Conservation (phyloP, 1,139 yeast genomes). For the Pneumocystis wakefieldiae region DNA sequence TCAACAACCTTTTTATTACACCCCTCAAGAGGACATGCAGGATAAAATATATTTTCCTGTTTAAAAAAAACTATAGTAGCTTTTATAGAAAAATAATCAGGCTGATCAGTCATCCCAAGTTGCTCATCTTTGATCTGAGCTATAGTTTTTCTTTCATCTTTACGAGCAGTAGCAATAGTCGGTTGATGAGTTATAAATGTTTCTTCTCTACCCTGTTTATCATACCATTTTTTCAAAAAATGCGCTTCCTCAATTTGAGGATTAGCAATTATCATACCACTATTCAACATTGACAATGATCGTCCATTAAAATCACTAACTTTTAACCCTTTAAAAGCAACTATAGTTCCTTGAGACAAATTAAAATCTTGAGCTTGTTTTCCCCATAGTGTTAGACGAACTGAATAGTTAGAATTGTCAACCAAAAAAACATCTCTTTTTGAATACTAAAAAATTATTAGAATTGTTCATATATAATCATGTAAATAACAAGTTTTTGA, state of each 20-base stretch:
- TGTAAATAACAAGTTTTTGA: slow-evolving; percentile 42
- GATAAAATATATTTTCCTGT: slow-evolving; percentile 67
- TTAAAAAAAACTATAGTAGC: slow-evolving; percentile 60
- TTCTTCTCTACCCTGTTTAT: slow-evolving; percentile 45
- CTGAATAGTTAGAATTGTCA: slow-evolving; percentile 66
- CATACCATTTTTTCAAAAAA: slow-evolving; percentile 88
- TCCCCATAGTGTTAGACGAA: slow-evolving; percentile 82
- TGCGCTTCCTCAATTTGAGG: slow-evolving; percentile 87
- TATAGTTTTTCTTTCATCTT: slow-evolving; percentile 35
- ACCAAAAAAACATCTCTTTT: slow-evolving; percentile 80
- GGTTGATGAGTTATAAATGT: slow-evolving; percentile 13
- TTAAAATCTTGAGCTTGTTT: slow-evolving; percentile 61
- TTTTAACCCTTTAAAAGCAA: slow-evolving; percentile 83
- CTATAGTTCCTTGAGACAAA: slow-evolving; percentile 61
- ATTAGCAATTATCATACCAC: slow-evolving; percentile 58
- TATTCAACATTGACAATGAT: slow-evolving; percentile 62
- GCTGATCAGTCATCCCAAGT: slow-evolving; percentile 49
- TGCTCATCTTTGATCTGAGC: slow-evolving; percentile 52
- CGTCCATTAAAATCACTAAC: slow-evolving; percentile 84
- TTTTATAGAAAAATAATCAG: slow-evolving; percentile 62
- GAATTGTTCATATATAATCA: background rate
- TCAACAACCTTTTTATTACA: slow-evolving; percentile 77
- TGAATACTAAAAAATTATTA: slow-evolving; percentile 33
- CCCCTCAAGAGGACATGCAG: slow-evolving; percentile 60
- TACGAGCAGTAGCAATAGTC: slow-evolving; percentile 29